A percentile compares a stretch with the other conserved stretches of the same genome.
phyloP scores from a whole-genome alignment of 345 rosid species.

The Luvunga scandens region DNA sequence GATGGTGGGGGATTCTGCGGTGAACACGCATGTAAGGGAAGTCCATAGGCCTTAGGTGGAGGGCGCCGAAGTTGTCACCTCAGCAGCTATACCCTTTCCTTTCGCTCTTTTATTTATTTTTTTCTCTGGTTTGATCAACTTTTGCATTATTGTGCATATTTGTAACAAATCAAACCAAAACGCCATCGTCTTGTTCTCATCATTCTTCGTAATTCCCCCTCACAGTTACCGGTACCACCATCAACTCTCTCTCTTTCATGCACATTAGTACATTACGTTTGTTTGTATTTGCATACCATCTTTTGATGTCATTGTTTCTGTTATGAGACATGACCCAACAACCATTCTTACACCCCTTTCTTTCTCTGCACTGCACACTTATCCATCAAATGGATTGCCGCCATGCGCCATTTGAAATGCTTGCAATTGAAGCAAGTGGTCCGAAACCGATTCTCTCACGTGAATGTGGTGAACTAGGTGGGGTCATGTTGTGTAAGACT shows the following conservation, averaged over 20 bases:
- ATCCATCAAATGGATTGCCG: conserved; percentile 4
- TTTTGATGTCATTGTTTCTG: neutral
- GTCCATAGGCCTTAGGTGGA: conserved; percentile 18
- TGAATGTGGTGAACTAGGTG: neutral
- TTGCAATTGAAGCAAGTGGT: conserved; percentile 5
- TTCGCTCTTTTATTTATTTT: neutral
- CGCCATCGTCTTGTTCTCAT: conserved; percentile 29
- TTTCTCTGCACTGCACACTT: neutral
- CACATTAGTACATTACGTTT: neutral
- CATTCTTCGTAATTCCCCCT: conserved; percentile 22
- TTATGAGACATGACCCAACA: conserved; percentile 20
- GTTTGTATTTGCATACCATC: neutral
- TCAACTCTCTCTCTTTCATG: conserved; percentile 8
- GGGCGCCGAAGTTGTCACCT: conserved; percentile 26
- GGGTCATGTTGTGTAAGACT: neutral
- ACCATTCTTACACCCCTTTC: conserved; percentile 1
- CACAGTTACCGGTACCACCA: neutral
- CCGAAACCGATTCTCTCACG: neutral
- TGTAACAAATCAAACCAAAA: neutral
- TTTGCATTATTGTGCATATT: neutral
- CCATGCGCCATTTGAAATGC: conserved; percentile 13
- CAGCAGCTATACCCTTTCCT: conserved; percentile 5
- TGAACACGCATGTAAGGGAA: neutral
- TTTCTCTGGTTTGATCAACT: neutral
- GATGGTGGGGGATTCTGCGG: neutral